Base-by-base conservation (phyloP, 805 yeast species). In the Starmerella ratchasimensis region DNA sequence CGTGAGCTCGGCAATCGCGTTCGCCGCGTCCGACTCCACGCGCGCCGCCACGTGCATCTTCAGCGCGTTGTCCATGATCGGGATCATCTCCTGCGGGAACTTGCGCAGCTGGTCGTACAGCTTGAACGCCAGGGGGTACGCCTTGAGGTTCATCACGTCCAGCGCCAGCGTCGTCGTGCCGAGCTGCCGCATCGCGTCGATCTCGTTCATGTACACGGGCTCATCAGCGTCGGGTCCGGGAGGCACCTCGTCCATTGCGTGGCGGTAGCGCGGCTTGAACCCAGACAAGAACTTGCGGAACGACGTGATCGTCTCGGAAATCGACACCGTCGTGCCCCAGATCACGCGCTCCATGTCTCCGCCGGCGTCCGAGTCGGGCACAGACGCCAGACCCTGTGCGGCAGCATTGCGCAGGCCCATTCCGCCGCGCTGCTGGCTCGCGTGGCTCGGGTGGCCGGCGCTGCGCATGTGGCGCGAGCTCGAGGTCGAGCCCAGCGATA, bases 281-380 rank as follows among this genome's bases (percentile, higher is more conserved):
- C 78, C 72, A 76, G 80, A 76, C 50, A 90, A 62, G 48, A 90
- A 90, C 46, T 76, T 76, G 46, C 93, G 68, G 62, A 90, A 88
- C 35, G 71, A 68, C 48, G 74, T 78, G 27, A 80, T 70, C 49
- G 90, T 77, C 53, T 90, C 95, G 53, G 75, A 81, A 53, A 90
- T 86, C 33, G 93, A 79, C 20, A 90, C 94, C 54, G 88, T 84
- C 1, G 98, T 90, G 60, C 98, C 98, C 98, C 98, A 90, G 53
- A 90, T 88, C 37, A 90, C 94, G 52, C 93, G 71, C 18, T 76
- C 74, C 0, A 94, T 93, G 47, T 80, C 94, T 37, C 53, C 28
- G 8, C n/a, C n/a, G 13, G 13, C 27, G n/a, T 11, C 11, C n/a
- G n/a, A n/a, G n/a, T n/a, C n/a, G n/a, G n/a, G n/a, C n/a, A n/a